Evolutionary conservation across 2,329 filamentous ascomycete species (phyloP), one percentile per base, ranked within the genome.

Genomic region (Niveomyces coronatus): DNA sequence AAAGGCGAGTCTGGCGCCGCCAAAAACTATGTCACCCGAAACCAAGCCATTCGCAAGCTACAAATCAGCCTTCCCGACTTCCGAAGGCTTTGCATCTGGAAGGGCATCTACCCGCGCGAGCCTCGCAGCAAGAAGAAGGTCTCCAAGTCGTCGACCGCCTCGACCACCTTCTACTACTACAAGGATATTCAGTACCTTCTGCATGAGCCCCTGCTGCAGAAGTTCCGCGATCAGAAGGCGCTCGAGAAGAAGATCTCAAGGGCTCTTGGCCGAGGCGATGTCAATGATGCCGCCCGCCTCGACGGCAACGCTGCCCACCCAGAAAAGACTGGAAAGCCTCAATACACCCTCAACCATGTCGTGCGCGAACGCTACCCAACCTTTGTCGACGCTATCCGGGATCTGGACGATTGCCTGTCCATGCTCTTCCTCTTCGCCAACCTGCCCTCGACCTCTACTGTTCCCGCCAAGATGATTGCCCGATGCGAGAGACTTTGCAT

Each of bases 121-220:
- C 91, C 91, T 47, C 79, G 91, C 56, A 94, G 83, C 69, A 89
- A 87, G 71, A 95, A 94, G 71, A 95, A 95, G 75, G 91, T 85
- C 29, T 85, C 83, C 57, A 94, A 93, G 64, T 86, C 85, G 43
- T 79, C 87, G 18, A 94, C 85, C 24, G 79, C 82, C 44, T 88
- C 83, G 40, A 96, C 89, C 19, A 98, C 91, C 45, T 98, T 96
- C 51, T 83, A 83, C 65, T 83, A 82, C 56, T 67, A 88, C 57
- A 94, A 94, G 69, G 91, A 98, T 60, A 95, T 98, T 50, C 89
- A 96, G 64, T 98, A 95, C 55, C 82, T 98, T 37, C 79, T 96
- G 43, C 91, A 98, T 63, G 91, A 98, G 64, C 93, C 91, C 20
- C 74, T 98, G 5, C 73, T 98, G 42, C 75, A 79, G 53, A 95